Base-by-base conservation (phyloP, 139 green algal species). In the Ettlia oleoabundans region DNA sequence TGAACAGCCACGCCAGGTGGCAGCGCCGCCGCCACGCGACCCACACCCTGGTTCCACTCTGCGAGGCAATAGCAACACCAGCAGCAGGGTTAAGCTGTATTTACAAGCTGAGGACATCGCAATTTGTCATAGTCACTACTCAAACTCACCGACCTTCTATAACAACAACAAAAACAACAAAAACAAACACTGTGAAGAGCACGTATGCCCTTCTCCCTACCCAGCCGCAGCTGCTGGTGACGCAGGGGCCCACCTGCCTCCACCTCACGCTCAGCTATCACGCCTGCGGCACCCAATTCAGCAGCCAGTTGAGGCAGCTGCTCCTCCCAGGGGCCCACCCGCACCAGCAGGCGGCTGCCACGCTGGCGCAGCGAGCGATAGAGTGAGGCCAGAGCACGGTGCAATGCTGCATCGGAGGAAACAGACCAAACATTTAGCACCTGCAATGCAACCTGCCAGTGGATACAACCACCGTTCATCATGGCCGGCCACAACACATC, bases 241-340 rank as follows among this genome's bases (percentile, higher is more conserved):
- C n/a, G n/a, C n/a, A n/a, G n/a, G n/a, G n/a, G 1, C 53, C 15
- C 58, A 70, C 58, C 78, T 33, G 55, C 47, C 77, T 95, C 93
- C 70, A 93, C 84, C 73, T 96, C 92, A 0, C 81, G 82, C 77
- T 96, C 91, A 15, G 89, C 82, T 19, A 93, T 51, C 43, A 96
- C 72, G 13, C 38, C 53, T 1, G 72, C 22, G 5, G 85, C 84
- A 0, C 80, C 75, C 68, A 86, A 15, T 9, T 85, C n/a, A 1
- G 37, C 26, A 3, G 73, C 84, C 40, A 92, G 15, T 9, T 33
- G 38, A 4, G 80, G 58, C 32, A 96, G 42, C 41, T 80, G 32
- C 38, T 84, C n/a, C 35, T 82, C 70, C 70, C 78, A 82, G 15
- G 69, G n/a, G 2, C 93, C 93, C 35, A 64, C 40, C 24, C 65